phyloP scores from a whole-genome alignment of 805 yeast species.

The Candida incommunis region DNA sequence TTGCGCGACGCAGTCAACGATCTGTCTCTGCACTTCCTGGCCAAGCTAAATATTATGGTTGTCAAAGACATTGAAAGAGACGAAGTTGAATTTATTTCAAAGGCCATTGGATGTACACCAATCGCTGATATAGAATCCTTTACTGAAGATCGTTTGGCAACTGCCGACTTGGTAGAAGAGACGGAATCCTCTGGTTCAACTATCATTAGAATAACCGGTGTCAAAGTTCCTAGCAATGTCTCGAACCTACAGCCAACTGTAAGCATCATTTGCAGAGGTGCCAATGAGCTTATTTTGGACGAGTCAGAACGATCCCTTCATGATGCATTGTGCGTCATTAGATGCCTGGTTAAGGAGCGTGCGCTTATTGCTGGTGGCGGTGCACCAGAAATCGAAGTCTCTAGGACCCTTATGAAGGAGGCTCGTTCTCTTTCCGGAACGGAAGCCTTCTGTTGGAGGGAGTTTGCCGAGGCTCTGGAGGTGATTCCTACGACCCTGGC shows the following conservation, averaged over 20 bases:
- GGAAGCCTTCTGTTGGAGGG: constrained; percentile 82
- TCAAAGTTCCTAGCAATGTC: constrained; percentile 10
- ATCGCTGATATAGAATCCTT: constrained; percentile 91
- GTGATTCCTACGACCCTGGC: constrained; percentile 90
- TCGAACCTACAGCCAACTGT: constrained; percentile 4
- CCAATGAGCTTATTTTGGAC: constrained; percentile 77
- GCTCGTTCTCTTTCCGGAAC: constrained; percentile 65
- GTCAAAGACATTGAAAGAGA: constrained; percentile 93
- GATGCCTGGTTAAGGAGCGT: constrained; percentile 77
- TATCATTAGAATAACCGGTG: constrained; percentile 60
- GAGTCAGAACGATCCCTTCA: constrained; percentile 96
- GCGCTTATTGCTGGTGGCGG: constrained; percentile 98
- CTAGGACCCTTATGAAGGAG: constrained; percentile 60
- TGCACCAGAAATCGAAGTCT: constrained; percentile 89
- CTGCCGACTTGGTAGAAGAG: constrained; percentile 88
- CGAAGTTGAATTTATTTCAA: constrained; percentile 80
- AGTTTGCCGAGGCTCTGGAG: constrained; percentile 83
- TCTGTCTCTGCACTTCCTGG: constrained; percentile 82
- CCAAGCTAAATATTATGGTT: constrained; percentile 87
- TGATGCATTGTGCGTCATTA: constrained; percentile 88
- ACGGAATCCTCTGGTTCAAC: constrained; percentile 79
- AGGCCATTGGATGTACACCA: constrained; percentile 86
- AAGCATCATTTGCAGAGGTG: constrained; percentile 77
- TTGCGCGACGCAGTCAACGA: constrained; percentile 91
- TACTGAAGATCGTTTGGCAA: constrained; percentile 83